A percentile compares a stretch with the other conserved stretches of the same genome.
phyloP scores from a whole-genome alignment of 2,329 filamentous ascomycete genomes.

The Cercospora sp. region DNA sequence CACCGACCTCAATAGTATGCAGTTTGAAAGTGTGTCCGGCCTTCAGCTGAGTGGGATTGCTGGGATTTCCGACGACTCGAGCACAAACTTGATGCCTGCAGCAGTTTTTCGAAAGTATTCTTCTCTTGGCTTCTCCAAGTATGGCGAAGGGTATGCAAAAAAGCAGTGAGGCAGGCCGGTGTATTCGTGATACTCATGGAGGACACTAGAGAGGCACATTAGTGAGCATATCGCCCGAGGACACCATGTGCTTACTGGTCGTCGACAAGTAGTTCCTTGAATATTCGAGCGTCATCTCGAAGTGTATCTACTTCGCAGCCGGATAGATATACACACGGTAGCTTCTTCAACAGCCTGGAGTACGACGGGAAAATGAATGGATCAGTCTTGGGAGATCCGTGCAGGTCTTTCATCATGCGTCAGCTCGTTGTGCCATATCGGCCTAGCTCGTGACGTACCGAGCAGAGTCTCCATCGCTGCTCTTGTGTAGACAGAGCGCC shows the following conservation, averaged over 20 bases:
- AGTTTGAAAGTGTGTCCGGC: neutral
- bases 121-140: conserved; percentile 10
- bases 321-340: conserved; percentile 21
- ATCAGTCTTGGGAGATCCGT: conserved; percentile 17
- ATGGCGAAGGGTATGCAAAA: conserved; percentile 20
- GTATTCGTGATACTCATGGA: conserved; percentile 21
- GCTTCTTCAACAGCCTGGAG: conserved; percentile 32
- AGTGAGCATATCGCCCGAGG: neutral
- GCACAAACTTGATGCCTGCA: conserved; percentile 21
- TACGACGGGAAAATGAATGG: conserved; percentile 28
- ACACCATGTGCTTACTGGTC: conserved; percentile 12
- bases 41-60: conserved; percentile 13
- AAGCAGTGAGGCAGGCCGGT: conserved; percentile 22
- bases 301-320: conserved; percentile 21
- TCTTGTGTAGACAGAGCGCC: conserved; percentile 21
- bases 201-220: conserved; percentile 14
- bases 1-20: neutral
- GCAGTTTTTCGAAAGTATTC: conserved; percentile 23
- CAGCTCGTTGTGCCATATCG: neutral
- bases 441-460: neutral
- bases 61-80: conserved; percentile 12
- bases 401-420: conserved; percentile 1
- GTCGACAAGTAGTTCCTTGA: conserved; percentile 18
- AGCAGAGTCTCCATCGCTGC: conserved; percentile 20
- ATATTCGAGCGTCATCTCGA: conserved; percentile 21